Evolutionary conservation across 768 basidiomycete genomes (phyloP).

Genomic region (Myochromella boudieri): DNA sequence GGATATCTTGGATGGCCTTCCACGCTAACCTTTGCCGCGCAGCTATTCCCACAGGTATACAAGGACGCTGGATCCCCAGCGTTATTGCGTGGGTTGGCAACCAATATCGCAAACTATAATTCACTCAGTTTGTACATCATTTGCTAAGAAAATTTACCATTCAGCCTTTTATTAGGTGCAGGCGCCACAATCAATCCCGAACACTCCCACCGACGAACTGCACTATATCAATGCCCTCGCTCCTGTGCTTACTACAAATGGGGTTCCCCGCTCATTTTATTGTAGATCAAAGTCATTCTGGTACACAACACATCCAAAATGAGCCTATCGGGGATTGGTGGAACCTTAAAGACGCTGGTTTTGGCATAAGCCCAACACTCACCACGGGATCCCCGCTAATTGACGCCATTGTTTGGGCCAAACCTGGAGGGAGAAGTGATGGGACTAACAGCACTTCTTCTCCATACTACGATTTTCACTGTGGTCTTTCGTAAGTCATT

Average conservation of each 20-base stretch:
- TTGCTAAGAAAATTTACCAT: not conserved
- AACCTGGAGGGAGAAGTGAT: constrained; percentile 68
- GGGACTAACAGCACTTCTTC: constrained; percentile 60
- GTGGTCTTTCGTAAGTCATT: constrained; percentile 44
- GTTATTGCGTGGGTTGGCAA: constrained; percentile 61
- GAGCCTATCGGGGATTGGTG: constrained; percentile 71
- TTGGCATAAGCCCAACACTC: constrained; percentile 57
- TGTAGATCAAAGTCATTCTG: constrained; percentile 66
- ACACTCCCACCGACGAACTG: constrained; percentile 60
- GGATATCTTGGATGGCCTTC: constrained; percentile 72
- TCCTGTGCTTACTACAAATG: constrained; percentile 39
- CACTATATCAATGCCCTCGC: constrained; percentile 59
- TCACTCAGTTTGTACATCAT: constrained; percentile 28
- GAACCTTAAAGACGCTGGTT: constrained; percentile 65
- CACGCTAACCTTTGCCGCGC: constrained; percentile 57
- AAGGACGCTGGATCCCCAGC: constrained; percentile 50
- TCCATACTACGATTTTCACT: constrained; percentile 51
- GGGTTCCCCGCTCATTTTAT: constrained; percentile 64
- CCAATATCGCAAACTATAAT: constrained; percentile 52
- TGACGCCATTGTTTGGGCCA: constrained; percentile 65
- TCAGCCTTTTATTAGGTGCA: constrained; percentile 29
- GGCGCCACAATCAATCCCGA: constrained; percentile 50
- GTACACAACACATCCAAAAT: constrained; percentile 58
- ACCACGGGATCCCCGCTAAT: constrained; percentile 53
- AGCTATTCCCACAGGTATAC: constrained; percentile 51